Percentiles rank a stretch among this genome's conserved stretches.
phyloP scores from a whole-genome alignment of 2,329 filamentous ascomycete genomes.

The Colletotrichum australisinense region DNA sequence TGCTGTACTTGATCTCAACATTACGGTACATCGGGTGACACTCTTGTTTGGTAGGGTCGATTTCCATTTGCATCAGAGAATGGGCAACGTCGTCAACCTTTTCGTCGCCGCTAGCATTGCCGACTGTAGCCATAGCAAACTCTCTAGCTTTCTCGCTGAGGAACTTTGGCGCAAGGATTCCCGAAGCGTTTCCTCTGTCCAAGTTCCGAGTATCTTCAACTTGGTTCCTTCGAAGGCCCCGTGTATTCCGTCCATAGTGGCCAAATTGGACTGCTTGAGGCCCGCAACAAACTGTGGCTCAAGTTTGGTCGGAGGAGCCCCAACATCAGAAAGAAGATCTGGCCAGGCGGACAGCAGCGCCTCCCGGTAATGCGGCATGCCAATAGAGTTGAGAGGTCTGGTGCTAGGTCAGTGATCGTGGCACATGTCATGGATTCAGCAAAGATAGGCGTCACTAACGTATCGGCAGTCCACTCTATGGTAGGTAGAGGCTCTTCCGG shows the following conservation, averaged over 20 bases:
- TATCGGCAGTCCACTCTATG: constrained; percentile 78
- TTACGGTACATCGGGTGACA: constrained; percentile 91
- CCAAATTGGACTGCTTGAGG: constrained; percentile 79
- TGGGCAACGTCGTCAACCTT: constrained; percentile 69
- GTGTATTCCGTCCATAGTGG: constrained; percentile 81
- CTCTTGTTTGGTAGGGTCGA: constrained; percentile 82
- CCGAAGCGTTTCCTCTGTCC: constrained; percentile 69
- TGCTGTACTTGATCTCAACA: constrained; percentile 98
- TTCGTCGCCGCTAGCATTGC: constrained; percentile 55
- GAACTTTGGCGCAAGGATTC: constrained; percentile 85
- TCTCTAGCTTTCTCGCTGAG: constrained; percentile 92
- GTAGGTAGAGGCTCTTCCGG: constrained; percentile 66
- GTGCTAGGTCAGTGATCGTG: not conserved
- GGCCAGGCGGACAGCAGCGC: constrained; percentile 91
- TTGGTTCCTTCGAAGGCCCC: constrained; percentile 82
- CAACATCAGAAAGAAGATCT: constrained; percentile 85
- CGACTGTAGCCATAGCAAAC: constrained; percentile 58
- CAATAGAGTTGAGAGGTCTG: constrained; percentile 82
- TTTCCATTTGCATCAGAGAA: constrained; percentile 73
- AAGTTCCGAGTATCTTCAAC: constrained; percentile 78
- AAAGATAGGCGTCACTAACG: constrained; percentile 57
- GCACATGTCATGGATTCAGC: constrained; percentile 17
- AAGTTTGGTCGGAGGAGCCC: constrained; percentile 81
- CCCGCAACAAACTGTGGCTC: constrained; percentile 77
- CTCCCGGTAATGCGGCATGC: constrained; percentile 95